A percentile compares a stretch with the other conserved stretches of the same genome.
phyloP scores from a whole-genome alignment of 2,329 filamentous ascomycete genomes.

The Acrocalymma vagum region DNA sequence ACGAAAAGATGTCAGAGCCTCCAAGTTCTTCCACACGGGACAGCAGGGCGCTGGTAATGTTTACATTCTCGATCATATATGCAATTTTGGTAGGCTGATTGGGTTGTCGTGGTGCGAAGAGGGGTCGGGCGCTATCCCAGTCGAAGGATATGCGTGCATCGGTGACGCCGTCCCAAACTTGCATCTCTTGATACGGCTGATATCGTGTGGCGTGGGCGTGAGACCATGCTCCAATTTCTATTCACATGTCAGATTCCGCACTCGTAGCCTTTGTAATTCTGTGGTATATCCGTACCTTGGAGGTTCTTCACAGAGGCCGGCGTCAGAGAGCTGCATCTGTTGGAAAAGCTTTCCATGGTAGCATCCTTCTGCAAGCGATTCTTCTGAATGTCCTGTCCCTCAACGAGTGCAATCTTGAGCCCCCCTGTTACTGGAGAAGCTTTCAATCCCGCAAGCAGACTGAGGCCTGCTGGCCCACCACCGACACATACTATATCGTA shows the following conservation, averaged over 20 bases:
- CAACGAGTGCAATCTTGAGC: constrained; percentile 86
- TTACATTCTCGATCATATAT: constrained; percentile 96
- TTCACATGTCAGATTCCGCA: constrained; percentile 14
- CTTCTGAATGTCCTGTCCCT: constrained; percentile 83
- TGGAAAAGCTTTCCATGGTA: constrained; percentile 77
- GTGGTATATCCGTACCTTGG: constrained; percentile 51
- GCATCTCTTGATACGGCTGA: constrained; percentile 93
- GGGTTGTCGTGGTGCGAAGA: constrained; percentile 49
- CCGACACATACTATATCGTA: constrained; percentile 95
- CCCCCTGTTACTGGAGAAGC: constrained; percentile 77
- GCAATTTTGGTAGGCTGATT: constrained; percentile 71
- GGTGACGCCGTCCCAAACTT: constrained; percentile 96
- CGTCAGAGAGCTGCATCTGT: constrained; percentile 94
- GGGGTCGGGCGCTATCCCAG: constrained; percentile 62
- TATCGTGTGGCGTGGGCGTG: constrained; percentile 77
- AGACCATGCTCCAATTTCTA: constrained; percentile 82
- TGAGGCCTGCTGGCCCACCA: constrained; percentile 88
- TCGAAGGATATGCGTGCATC: constrained; percentile 90
- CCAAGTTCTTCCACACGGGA: constrained; percentile 74
- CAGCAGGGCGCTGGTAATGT: constrained; percentile 82
- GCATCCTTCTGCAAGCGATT: constrained; percentile 70
- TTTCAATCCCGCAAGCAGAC: constrained; percentile 57
- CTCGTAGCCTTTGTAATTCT: background rate
- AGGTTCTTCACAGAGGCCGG: constrained; percentile 87
- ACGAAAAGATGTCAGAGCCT: constrained; percentile 74